Percentiles rank a stretch among this genome's conserved stretches.
Evolutionary conservation across 176 grass and related monocot genomes (phyloP).

Genomic region (Ananas comosus): DNA sequence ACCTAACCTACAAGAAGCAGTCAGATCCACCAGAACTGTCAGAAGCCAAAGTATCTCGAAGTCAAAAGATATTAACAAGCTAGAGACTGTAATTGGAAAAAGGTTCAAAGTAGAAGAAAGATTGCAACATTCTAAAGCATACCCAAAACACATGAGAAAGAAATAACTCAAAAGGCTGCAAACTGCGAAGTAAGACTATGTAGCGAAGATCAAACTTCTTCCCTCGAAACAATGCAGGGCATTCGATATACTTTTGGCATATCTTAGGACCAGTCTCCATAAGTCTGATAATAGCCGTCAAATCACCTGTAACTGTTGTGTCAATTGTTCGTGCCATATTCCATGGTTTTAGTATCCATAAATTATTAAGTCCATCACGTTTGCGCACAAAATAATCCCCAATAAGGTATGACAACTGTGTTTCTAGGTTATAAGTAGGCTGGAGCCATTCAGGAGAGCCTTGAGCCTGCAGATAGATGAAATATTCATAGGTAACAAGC

Average conservation of each 20-base stretch:
- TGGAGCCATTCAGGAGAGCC: constrained; percentile 94
- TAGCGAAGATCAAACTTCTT: constrained; percentile 95
- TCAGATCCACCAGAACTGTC: constrained; percentile 24
- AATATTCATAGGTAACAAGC: not conserved
- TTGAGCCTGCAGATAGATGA: constrained; percentile 55
- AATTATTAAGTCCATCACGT: constrained; percentile 57
- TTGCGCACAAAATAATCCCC: constrained; percentile 66
- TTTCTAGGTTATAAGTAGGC: constrained; percentile 92
- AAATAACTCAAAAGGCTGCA: constrained; percentile 81
- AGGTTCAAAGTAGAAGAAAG: not conserved
- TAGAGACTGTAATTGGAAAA: constrained; percentile 3
- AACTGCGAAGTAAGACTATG: constrained; percentile 79
- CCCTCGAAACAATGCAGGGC: constrained; percentile 66
- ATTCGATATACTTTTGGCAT: constrained; percentile 96
- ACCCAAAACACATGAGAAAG: constrained; percentile 91
- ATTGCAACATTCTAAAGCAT: constrained; percentile 22
- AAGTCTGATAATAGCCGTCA: constrained; percentile 83
- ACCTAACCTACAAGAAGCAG: constrained; percentile 52
- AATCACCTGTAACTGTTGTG: constrained; percentile 70
- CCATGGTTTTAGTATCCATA: constrained; percentile 98
- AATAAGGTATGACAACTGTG: constrained; percentile 83
- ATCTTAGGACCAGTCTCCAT: constrained; percentile 99
- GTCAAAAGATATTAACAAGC: constrained; percentile 8
- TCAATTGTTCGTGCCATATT: constrained; percentile 98
- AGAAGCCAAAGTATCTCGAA: constrained; percentile 7